phyloP scores from a whole-genome alignment of 179 eudicot species.

The Corrigiola litoralis region DNA sequence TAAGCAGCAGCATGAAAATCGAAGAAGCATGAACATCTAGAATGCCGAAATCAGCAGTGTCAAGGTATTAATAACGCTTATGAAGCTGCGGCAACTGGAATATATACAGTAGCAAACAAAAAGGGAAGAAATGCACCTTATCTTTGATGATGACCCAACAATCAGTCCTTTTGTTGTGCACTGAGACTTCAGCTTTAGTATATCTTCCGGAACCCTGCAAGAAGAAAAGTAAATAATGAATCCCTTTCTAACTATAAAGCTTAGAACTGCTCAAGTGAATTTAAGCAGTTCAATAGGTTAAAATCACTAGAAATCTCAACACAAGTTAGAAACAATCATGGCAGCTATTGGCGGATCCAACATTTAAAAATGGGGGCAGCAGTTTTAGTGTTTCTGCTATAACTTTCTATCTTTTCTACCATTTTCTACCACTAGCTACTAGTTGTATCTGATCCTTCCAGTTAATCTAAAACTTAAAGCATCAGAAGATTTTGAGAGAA shows the following conservation, averaged over 20 bases:
- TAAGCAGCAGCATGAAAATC: background rate
- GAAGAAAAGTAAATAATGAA: slow-evolving; percentile 7
- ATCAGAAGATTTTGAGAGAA: too few species aligned
- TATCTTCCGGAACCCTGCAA: slow-evolving; percentile 47
- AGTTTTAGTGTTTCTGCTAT: too few species aligned
- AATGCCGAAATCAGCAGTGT: background rate
- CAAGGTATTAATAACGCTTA: background rate
- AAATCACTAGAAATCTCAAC: too few species aligned
- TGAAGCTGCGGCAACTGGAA: background rate
- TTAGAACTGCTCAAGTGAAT: background rate
- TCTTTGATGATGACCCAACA: slow-evolving; percentile 97
- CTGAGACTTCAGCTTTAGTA: slow-evolving; percentile 65
- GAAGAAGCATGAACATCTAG: slow-evolving; percentile 5
- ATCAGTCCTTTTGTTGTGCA: slow-evolving; percentile 81
- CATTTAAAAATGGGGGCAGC: background rate
- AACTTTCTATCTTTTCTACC: too few species aligned
- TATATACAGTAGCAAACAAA: background rate
- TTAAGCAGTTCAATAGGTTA: background rate
- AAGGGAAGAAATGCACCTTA: slow-evolving; percentile 44
- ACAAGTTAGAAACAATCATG: background rate
- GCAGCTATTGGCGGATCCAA: background rate
- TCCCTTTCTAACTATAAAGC: background rate
- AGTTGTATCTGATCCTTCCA: too few species aligned
- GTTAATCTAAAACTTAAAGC: too few species aligned
- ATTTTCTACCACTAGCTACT: too few species aligned